A percentile compares a stretch with the other conserved stretches of the same genome.
These are phyloP conservation scores for Asterophora lycoperdoides DNA, from an alignment of 768 basidiomycete species.

Conservation along the genomic window DNA sequence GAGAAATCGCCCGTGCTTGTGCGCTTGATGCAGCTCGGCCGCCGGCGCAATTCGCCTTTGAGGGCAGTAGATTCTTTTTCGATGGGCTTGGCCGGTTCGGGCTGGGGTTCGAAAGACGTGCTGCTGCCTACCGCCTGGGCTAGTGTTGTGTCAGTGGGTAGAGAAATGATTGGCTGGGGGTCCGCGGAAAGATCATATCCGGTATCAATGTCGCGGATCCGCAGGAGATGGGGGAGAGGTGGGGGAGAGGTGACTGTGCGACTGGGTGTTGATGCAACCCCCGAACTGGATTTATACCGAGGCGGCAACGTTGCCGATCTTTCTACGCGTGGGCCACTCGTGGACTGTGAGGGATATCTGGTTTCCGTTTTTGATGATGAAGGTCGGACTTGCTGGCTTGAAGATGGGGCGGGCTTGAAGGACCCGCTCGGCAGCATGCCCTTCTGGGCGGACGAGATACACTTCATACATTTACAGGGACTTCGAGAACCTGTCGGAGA, in stretches of 20 bases:
- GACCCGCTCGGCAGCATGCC: conserved; percentile 6
- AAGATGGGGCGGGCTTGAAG: background rate
- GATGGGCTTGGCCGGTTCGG: background rate
- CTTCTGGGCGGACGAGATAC: conserved; percentile 14
- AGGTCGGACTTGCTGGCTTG: background rate
- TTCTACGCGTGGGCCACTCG: background rate
- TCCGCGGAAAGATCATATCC: conserved; percentile 20
- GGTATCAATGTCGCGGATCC: conserved; percentile 19
- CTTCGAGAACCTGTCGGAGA: conserved; percentile 6
- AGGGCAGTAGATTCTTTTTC: conserved; percentile 1
- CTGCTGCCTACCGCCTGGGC: background rate
- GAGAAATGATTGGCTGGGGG: conserved; percentile 17
- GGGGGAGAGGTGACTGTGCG: conserved; percentile 32
- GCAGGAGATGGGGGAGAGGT: conserved; percentile 38
- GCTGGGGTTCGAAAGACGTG: background rate
- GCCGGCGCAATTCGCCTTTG: conserved; percentile 35
- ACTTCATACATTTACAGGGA: conserved; percentile 23
- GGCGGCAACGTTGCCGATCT: conserved; percentile 10
- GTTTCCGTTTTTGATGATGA: conserved; percentile 6
- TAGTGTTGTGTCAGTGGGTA: background rate
- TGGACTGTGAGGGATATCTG: conserved; percentile 8
- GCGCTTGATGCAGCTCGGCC: conserved; percentile 65
- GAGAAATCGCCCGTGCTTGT: conserved; percentile 49
- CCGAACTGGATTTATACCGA: conserved; percentile 1
- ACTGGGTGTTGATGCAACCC: background rate